Percentiles rank a stretch among this genome's conserved stretches.
These are phyloP conservation scores for Herpetomonas samuelpessoai DNA, from an alignment of 208 protist genomes.

Conservation along the genomic window DNA sequence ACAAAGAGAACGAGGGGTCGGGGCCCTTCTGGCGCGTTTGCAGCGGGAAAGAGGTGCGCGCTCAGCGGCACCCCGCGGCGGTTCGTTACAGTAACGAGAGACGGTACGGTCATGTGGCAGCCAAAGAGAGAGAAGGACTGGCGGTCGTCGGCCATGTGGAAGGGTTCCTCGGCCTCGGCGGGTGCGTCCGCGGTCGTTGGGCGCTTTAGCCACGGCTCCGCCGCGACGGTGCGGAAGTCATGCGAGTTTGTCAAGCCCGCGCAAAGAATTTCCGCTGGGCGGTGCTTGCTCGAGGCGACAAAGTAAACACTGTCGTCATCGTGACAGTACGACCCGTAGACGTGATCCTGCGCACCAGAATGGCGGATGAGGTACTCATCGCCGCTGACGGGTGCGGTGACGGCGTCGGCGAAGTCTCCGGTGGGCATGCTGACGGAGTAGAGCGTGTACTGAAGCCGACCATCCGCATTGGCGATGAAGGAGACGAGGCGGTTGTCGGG, in stretches of 20 bases:
- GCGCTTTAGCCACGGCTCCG: background rate
- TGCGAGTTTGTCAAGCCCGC: constrained; percentile 16
- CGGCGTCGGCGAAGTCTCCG: background rate
- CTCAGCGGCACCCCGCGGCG: constrained; percentile 69
- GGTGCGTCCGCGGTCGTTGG: background rate
- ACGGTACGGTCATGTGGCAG: constrained; percentile 35
- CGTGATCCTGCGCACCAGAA: constrained; percentile 42
- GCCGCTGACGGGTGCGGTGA: constrained; percentile 12
- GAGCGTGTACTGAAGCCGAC: constrained; percentile 41
- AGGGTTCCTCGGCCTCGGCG: background rate
- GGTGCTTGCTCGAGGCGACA: constrained; percentile 37
- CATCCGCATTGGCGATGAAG: constrained; percentile 67
- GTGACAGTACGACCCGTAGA: constrained; percentile 48
- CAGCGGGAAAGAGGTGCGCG: constrained; percentile 59
- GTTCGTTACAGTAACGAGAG: constrained; percentile 56
- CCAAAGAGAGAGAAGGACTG: constrained; percentile 9
- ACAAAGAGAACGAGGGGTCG: constrained; percentile 72
- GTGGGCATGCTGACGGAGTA: constrained; percentile 48
- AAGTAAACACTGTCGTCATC: constrained; percentile 42
- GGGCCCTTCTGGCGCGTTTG: constrained; percentile 10
- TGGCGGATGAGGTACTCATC: constrained; percentile 32
- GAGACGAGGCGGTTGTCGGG: constrained; percentile 24
- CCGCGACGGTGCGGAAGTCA: background rate
- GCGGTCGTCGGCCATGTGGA: constrained; percentile 1
- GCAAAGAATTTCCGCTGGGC: constrained; percentile 44